A percentile compares a stretch with the other conserved stretches of the same genome.
Evolutionary conservation across 1,284 basidiomycete genomes (phyloP).

Genomic region (Rhizoctonia solani): DNA sequence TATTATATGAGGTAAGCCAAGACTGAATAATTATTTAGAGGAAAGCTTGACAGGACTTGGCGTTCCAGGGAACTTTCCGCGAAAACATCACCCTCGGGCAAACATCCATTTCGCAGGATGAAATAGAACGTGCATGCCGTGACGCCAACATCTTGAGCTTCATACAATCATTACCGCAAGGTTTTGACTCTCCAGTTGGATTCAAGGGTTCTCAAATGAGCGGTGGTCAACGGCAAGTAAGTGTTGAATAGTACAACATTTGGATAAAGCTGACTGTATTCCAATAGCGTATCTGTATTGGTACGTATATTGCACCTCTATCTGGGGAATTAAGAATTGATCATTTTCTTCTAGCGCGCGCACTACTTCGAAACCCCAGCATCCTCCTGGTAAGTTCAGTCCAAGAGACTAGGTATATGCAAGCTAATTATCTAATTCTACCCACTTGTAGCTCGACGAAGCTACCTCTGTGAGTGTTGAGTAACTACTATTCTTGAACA

Average conservation of each 20-base stretch:
- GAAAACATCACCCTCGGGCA: slow-evolving; percentile 43
- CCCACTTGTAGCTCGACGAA: slow-evolving; percentile 42
- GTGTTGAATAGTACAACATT: background rate
- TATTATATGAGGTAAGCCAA: slow-evolving; percentile 46
- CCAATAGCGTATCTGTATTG: slow-evolving; percentile 48
- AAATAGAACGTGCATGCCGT: slow-evolving; percentile 45
- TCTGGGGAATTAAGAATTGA: background rate
- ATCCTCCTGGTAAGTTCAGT: slow-evolving; percentile 46
- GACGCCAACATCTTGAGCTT: slow-evolving; percentile 49
- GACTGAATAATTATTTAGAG: too few relatives aligned
- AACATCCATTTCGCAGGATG: slow-evolving; percentile 44
- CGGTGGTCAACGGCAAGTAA: slow-evolving; percentile 56
- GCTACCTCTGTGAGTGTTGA: slow-evolving; percentile 43
- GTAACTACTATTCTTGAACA: background rate
- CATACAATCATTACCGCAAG: slow-evolving; percentile 46
- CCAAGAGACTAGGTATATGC: background rate
- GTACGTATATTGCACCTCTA: background rate
- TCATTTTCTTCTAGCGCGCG: slow-evolving; percentile 43
- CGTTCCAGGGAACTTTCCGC: slow-evolving; percentile 41
- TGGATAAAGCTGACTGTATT: background rate
- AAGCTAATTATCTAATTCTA: background rate
- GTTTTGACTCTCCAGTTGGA: slow-evolving; percentile 50
- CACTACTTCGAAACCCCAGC: slow-evolving; percentile 47
- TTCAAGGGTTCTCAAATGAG: slow-evolving; percentile 55
- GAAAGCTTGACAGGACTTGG: background rate